Percentiles rank a stretch among this genome's conserved stretches.
Evolutionary conservation across 164 flowering plant species (phyloP).

Genomic region (Macadamia integrifolia): DNA sequence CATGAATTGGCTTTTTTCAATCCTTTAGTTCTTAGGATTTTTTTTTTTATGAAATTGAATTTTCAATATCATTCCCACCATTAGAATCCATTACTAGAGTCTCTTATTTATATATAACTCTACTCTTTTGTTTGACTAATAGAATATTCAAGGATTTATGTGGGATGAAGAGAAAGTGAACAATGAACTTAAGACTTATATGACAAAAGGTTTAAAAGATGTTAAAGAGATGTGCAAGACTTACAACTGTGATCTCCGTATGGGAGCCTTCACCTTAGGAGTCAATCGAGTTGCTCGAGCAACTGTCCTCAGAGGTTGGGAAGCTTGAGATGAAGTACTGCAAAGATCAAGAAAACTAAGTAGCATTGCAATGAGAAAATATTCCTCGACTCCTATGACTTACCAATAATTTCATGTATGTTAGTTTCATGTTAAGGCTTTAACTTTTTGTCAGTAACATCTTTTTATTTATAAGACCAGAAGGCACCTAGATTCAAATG

Average conservation of each 20-base stretch:
- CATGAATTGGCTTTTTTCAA: background rate
- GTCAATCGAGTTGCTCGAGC: slow-evolving; percentile 94
- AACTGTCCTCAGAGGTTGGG: slow-evolving; percentile 91
- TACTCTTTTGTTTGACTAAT: slow-evolving; percentile 20
- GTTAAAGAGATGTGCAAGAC: slow-evolving; percentile 90
- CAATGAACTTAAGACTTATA: slow-evolving; percentile 75
- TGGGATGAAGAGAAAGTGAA: slow-evolving; percentile 98
- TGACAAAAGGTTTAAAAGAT: slow-evolving; percentile 70
- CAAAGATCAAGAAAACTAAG: too few species aligned
- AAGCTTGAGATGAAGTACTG: slow-evolving; percentile 32
- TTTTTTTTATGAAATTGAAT: background rate
- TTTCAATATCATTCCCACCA: too few species aligned
- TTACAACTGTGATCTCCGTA: slow-evolving; percentile 82
- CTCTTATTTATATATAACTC: background rate
- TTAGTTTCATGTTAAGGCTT: too few species aligned
- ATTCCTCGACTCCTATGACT: too few species aligned
- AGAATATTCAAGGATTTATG: slow-evolving; percentile 99
- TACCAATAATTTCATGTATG: slow-evolving; percentile 9
- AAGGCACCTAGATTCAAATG: too few species aligned
- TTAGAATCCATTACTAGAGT: background rate
- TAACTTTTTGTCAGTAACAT: too few species aligned
- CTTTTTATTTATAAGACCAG: too few species aligned
- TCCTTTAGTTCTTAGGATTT: background rate
- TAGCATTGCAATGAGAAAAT: background rate
- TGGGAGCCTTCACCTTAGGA: slow-evolving; percentile 98